A percentile compares a stretch with the other conserved stretches of the same genome.
Conservation (phyloP, 805 yeast genomes). For the Pichia nakasei region DNA sequence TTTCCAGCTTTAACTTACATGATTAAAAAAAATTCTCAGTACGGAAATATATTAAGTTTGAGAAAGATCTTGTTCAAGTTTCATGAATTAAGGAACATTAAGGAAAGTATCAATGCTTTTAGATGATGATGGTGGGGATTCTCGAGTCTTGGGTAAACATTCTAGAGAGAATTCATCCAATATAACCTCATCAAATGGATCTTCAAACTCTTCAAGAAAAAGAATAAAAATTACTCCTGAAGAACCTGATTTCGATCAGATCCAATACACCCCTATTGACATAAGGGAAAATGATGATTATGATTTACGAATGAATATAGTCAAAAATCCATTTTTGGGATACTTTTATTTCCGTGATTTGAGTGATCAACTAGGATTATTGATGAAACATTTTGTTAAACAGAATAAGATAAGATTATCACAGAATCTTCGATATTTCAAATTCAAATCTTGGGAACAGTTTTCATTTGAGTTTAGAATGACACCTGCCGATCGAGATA, state of each 20-base stretch:
- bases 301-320: not conserved
- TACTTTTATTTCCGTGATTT: conserved; percentile 5
- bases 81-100: too few relatives aligned
- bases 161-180: not conserved
- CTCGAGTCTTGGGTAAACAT: not conserved
- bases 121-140: too few relatives aligned
- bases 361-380: not conserved
- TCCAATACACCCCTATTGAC: not conserved
- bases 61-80: too few relatives aligned
- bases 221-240: not conserved
- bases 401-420: not conserved
- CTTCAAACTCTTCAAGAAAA: not conserved
- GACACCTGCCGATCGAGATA: not conserved
- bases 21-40: too few relatives aligned
- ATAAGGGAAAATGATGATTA: not conserved
- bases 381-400: not conserved
- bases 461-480: not conserved
- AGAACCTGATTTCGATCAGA: not conserved
- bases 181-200: too few relatives aligned
- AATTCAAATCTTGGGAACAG: conserved; percentile 1
- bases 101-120: too few relatives aligned
- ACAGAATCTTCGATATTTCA: not conserved
- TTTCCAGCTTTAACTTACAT: too few relatives aligned
- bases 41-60: too few relatives aligned
- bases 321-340: conserved; percentile 5